Conservation (phyloP, 192 early-diverging fungal species). For the Chytriomyces hyalinus region DNA sequence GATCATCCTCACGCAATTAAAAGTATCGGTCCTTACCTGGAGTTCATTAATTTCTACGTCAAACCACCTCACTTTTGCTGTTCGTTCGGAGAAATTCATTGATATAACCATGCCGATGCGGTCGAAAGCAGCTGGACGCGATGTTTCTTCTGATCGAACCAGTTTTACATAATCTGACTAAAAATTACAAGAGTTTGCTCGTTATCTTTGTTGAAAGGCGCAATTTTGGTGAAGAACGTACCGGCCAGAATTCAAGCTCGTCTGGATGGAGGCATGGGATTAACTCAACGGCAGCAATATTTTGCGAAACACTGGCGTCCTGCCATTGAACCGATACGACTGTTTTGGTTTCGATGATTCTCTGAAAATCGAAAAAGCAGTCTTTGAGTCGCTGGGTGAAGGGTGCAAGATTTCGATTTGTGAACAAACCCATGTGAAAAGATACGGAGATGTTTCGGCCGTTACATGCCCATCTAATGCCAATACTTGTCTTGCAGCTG, state of each 20-base stretch:
- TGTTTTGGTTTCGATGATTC: slow-evolving; percentile 20
- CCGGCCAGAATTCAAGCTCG: slow-evolving; percentile 27
- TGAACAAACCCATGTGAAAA: slow-evolving; percentile 3
- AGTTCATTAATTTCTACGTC: neutral
- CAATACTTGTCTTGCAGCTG: neutral
- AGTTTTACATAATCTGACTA: slow-evolving; percentile 15
- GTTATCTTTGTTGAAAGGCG: neutral
- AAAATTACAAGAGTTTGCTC: neutral
- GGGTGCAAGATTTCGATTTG: neutral
- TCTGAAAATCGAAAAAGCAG: neutral
- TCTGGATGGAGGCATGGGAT: slow-evolving; percentile 16
- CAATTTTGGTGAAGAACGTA: neutral
- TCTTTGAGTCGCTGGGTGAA: neutral
- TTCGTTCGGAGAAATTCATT: neutral
- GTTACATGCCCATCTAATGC: neutral
- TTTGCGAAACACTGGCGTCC: neutral
- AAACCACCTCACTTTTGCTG: slow-evolving; percentile 21
- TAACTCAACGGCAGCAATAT: slow-evolving; percentile 1
- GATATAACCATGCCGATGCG: neutral
- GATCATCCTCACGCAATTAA: no score
- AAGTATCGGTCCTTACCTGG: neutral
- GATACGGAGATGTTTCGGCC: slow-evolving; percentile 15
- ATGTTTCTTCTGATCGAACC: no score
- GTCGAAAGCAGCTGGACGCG: neutral
- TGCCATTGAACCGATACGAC: slow-evolving; percentile 13